Conservation (phyloP, 2,329 filamentous ascomycete genomes). For the Coccinonectria pachysandricola region DNA sequence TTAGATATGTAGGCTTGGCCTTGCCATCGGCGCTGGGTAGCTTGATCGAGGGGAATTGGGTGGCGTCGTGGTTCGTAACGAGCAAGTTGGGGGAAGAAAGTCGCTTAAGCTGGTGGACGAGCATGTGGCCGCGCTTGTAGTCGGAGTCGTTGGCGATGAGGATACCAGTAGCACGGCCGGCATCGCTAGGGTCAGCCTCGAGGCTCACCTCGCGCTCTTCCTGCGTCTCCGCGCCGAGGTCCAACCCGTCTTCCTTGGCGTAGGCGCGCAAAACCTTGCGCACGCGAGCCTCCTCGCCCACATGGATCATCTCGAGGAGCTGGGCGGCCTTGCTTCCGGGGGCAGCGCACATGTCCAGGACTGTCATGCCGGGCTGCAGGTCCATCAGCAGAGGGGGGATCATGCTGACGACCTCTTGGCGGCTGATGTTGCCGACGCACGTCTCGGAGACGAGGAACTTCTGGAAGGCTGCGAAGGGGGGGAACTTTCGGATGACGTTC, state of each 20-base stretch:
- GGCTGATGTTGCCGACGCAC: conserved; percentile 90
- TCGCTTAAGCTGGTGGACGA: conserved; percentile 95
- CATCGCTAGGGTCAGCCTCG: conserved; percentile 54
- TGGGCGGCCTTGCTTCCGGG: conserved; percentile 96
- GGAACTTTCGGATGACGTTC: conserved; percentile 86
- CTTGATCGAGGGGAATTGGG: conserved; percentile 85
- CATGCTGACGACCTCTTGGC: conserved; percentile 98
- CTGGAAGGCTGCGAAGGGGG: conserved; percentile 90
- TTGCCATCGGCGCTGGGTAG: conserved; percentile 52
- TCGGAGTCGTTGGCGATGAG: conserved; percentile 94
- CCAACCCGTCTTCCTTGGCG: conserved; percentile 49
- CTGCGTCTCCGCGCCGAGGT: conserved; percentile 37
- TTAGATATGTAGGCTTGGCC: conserved; percentile 62
- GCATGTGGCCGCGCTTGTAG: conserved; percentile 93
- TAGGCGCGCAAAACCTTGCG: conserved; percentile 57
- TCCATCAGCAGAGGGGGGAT: conserved; percentile 93
- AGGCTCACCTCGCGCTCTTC: conserved; percentile 40
- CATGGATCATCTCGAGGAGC: conserved; percentile 86
- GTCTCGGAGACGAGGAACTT: conserved; percentile 97
- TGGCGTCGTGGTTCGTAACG: conserved; percentile 96
- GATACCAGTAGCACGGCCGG: conserved; percentile 81
- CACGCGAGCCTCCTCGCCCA: conserved; percentile 81
- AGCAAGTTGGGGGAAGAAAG: conserved; percentile 93
- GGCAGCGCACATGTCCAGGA: conserved; percentile 91
- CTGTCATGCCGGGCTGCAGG: conserved; percentile 79